phyloP scores from a whole-genome alignment of 306 rosid species.

The Trichosanthes truncata region DNA sequence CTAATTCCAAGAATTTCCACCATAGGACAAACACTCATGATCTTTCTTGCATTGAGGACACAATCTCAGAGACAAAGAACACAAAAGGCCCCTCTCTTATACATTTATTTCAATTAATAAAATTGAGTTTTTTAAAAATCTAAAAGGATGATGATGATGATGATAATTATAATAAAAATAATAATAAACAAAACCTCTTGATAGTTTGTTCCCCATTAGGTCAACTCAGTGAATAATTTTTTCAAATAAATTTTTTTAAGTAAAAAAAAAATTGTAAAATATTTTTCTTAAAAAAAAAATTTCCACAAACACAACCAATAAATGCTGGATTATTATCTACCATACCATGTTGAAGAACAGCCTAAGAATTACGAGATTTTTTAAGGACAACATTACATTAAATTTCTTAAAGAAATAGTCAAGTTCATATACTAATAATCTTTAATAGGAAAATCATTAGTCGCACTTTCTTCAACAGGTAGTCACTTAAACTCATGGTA shows the following conservation, averaged over 20 bases:
- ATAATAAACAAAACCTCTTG: not conserved
- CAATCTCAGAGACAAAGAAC: not conserved
- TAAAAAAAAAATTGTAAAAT: too few species aligned
- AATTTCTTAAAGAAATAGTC: too few species aligned
- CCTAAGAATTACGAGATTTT: not conserved
- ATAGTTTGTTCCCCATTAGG: not conserved
- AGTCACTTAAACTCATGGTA: too few species aligned
- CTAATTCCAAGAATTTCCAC: not conserved
- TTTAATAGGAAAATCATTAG: not conserved
- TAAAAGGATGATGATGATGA: too few species aligned
- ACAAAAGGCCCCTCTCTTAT: not conserved
- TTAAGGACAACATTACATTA: not conserved
- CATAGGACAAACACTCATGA: not conserved
- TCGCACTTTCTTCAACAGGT: too few species aligned
- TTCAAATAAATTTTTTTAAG: not conserved
- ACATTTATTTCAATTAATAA: too few species aligned
- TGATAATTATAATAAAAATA: too few species aligned
- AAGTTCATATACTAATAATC: not conserved
- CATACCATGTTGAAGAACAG: too few species aligned
- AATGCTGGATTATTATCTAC: too few species aligned
- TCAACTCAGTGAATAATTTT: not conserved
- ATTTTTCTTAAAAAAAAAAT: too few species aligned
- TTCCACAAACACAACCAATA: too few species aligned
- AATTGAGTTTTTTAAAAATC: too few species aligned
- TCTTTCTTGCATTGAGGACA: not conserved